Base-by-base conservation (phyloP, 2,329 filamentous ascomycete species). In the Rugonectria rugulosa region DNA sequence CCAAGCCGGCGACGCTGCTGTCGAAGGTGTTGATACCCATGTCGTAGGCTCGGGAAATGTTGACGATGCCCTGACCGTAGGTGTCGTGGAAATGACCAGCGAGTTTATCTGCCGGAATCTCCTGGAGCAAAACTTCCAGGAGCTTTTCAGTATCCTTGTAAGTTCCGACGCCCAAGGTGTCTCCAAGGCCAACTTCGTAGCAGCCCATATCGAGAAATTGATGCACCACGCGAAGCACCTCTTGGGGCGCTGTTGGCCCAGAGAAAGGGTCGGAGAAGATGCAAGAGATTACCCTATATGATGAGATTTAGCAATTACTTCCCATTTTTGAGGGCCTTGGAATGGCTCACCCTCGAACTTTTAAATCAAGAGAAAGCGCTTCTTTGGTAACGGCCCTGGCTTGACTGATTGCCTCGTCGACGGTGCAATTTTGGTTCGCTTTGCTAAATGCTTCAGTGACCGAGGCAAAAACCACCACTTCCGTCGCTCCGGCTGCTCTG, bases 141-240 rank as follows among this genome's bases (percentile, higher is more conserved):
- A 58, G 15, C 8, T 10, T 12, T 17, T 50, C 40, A 2, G 45
- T 51, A 26, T 55, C 42, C 7, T 34, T 47, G 8, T 45, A 23
- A 5, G 56, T 58, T 9, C 56, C 56, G 1, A 51, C 45, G 3
- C 56, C 56, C 5, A 58, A 12, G 6, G 56, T 58, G 24, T 58
- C 56, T 27, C 56, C 56, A 3, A 58, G 45, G n/a, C 56, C 56
- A n/a, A 58, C 56, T n/a, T 58, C 56, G 29, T 55, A 58, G 36
- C 56, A 58, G 6, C 56, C 56, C 51, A 58, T 58, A 17, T 55
- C 45, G 6, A 58, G 27, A 19, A 58, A 43, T n/a, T 19, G 12
- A 4, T 40, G 51, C 1, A 46, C 56, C 2, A 56, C 53, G 3
- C 15, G 17, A 0, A 56, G 23, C 1, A 56, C 53, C 14, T 24